Percentiles rank a stretch among this genome's conserved stretches.
phyloP scores from a whole-genome alignment of 1,139 yeast genomes.

The Saccharomyces hybrid region DNA sequence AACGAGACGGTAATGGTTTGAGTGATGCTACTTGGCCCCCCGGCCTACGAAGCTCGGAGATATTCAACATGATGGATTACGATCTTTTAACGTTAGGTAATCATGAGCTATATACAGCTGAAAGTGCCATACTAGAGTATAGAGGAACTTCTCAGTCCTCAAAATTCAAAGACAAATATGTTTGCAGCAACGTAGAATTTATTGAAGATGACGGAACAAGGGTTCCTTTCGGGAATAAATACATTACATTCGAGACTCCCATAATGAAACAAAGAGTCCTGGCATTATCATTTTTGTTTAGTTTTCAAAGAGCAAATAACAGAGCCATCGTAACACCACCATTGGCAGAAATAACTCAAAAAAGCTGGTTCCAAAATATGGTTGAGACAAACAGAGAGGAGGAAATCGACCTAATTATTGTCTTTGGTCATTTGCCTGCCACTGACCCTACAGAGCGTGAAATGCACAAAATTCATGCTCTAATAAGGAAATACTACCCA shows the following conservation, averaged over 20 bases:
- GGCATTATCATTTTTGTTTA: constrained; percentile 73
- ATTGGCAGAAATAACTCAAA: constrained; percentile 40
- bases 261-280: constrained; percentile 46
- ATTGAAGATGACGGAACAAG: constrained; percentile 40
- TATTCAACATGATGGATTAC: constrained; percentile 60
- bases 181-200: constrained; percentile 77
- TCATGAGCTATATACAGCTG: constrained; percentile 79
- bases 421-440: constrained; percentile 80
- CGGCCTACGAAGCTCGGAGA: constrained; percentile 54
- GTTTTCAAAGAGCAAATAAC: constrained; percentile 56
- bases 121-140: constrained; percentile 58
- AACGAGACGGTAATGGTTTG: constrained; percentile 87
- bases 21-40: constrained; percentile 71
- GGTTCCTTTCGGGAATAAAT: constrained; percentile 63
- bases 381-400: constrained; percentile 37
- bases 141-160: constrained; percentile 44
- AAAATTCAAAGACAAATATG: constrained; percentile 54
- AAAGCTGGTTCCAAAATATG: constrained; percentile 58
- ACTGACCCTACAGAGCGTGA: constrained; percentile 46
- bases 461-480: constrained; percentile 41
- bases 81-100: constrained; percentile 85
- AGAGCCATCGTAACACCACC: constrained; percentile 62
- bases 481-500: constrained; percentile 53
- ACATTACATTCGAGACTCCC: constrained; percentile 56
- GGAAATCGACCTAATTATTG: constrained; percentile 55